These are phyloP conservation scores for Aspergillus hiratsukae DNA, from an alignment of 2,329 filamentous ascomycete genomes.

Conservation along the genomic window DNA sequence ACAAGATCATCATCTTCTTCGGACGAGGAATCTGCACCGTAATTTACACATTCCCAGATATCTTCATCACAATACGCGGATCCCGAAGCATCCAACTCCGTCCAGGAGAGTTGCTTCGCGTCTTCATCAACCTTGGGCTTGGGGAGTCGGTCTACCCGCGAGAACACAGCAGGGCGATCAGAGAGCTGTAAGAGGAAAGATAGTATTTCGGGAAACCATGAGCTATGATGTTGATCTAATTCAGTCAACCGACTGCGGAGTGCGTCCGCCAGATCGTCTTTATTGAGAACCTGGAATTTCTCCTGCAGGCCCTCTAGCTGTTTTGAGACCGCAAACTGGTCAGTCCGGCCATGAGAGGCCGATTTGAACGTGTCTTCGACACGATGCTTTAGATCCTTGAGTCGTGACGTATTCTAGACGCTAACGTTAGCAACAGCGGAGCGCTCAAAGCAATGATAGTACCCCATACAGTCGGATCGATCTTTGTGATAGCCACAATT, in stretches of 20 bases:
- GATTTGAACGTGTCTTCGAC: slow-evolving; percentile 32
- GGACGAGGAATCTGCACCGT: slow-evolving; percentile 31
- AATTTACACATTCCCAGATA: slow-evolving; percentile 40
- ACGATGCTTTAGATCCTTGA: slow-evolving; percentile 27
- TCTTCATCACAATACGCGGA: slow-evolving; percentile 55
- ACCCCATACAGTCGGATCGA: slow-evolving; percentile 42
- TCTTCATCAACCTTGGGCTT: slow-evolving; percentile 46
- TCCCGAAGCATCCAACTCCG: slow-evolving; percentile 72
- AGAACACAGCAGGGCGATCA: slow-evolving; percentile 69
- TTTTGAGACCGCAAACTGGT: slow-evolving; percentile 68
- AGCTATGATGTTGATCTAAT: slow-evolving; percentile 51
- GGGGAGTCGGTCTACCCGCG: slow-evolving; percentile 61
- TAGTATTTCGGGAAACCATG: slow-evolving; percentile 75
- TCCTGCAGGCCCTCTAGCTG: slow-evolving; percentile 72
- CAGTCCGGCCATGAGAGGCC: slow-evolving; percentile 58
- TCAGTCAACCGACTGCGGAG: slow-evolving; percentile 56
- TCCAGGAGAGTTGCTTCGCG: slow-evolving; percentile 63
- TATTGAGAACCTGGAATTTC: slow-evolving; percentile 74
- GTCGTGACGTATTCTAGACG: slow-evolving; percentile 26
- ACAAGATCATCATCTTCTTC: slow-evolving; percentile 30
- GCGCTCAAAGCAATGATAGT: neutral
- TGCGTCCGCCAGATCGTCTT: slow-evolving; percentile 73
- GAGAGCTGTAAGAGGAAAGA: slow-evolving; percentile 76
- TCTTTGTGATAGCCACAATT: slow-evolving; percentile 58
- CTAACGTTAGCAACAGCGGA: slow-evolving; percentile 6